Conservation (phyloP, 2,329 filamentous ascomycete species). For the Lasiodiplodia sp. region DNA sequence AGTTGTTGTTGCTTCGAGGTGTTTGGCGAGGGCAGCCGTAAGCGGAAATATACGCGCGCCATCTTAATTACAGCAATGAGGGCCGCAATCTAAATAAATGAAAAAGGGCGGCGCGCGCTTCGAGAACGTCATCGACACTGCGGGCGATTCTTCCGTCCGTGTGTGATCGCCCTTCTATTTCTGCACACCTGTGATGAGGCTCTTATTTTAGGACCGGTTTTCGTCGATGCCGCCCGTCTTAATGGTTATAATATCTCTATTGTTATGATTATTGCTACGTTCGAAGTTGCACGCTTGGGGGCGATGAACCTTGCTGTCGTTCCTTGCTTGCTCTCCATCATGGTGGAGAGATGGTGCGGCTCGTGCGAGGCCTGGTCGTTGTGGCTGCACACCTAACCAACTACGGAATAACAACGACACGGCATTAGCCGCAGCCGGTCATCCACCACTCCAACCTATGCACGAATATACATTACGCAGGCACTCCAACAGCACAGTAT, state of each 20-base stretch:
- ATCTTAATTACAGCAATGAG: constrained; percentile 19
- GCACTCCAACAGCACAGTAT: too few relatives aligned
- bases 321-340: not conserved
- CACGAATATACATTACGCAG: not conserved
- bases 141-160: constrained; percentile 17
- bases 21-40: not conserved
- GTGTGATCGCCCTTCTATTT: not conserved
- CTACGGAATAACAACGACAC: too few relatives aligned
- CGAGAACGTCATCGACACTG: not conserved
- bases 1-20: not conserved
- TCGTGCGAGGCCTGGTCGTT: not conserved
- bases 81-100: constrained; percentile 24
- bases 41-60: constrained; percentile 20
- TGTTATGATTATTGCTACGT: constrained; percentile 26
- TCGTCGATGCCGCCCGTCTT: not conserved
- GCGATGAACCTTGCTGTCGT: not conserved
- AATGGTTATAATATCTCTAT: constrained; percentile 20
- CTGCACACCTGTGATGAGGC: not conserved
- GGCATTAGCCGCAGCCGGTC: too few relatives aligned
- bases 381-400: not conserved
- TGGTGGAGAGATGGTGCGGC: constrained; percentile 7
- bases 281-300: constrained; percentile 8
- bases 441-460: not conserved
- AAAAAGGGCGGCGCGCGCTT: constrained; percentile 8
- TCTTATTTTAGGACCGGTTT: not conserved